Evolutionary conservation across 345 rosid genomes (phyloP), one percentile per base, ranked within the genome.

Genomic region (Erysimum cheiranthoides): DNA sequence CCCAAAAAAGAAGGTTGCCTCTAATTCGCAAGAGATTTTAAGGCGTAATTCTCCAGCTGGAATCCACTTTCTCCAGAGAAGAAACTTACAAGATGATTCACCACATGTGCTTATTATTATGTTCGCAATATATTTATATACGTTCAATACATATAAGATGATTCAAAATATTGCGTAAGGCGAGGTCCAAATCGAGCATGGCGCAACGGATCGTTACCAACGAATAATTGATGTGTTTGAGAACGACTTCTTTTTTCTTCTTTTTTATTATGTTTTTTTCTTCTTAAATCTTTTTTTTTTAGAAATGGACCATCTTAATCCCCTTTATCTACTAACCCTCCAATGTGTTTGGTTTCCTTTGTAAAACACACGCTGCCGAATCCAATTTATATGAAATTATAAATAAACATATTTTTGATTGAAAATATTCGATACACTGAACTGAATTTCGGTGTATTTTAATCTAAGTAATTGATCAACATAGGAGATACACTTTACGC

Each of bases 311-410:
- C 11, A 18, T 57, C 40, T 56, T 57, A 10, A 27, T 63, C 14
- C 52, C 13, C 27, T 45, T 45, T 16, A 1, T 64, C 18, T 46
- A 30, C 69, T 2, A 62, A 45, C 40, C 46, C 68, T 64, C 54
- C 54, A 54, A 64, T 28, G 69, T 64, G 69, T 64, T 64, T 64
- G 21, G 52, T 62, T 62, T 14, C 52, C 21, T 39, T 21, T 61
- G 31, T 59, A 16, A 38, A 6, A 11, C 5, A 40, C 13, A 61
- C 67, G 36, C 67, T 14, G 36, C 53, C 27, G 28, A 64, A 45
- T 43, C 5, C 9, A 64, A 28, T 45, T 64, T 62, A 36, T 17
- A 35, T 59, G 5, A 10, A 21, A 1, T 21, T 21, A 21, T 21
- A 21, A 21, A 21, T 21, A 21, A 35, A 17, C 63, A 59, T 35